Evolutionary conservation across 164 flowering plant genomes (phyloP), one percentile per base, ranked within the genome.

Genomic region (Cinnamomum chago): DNA sequence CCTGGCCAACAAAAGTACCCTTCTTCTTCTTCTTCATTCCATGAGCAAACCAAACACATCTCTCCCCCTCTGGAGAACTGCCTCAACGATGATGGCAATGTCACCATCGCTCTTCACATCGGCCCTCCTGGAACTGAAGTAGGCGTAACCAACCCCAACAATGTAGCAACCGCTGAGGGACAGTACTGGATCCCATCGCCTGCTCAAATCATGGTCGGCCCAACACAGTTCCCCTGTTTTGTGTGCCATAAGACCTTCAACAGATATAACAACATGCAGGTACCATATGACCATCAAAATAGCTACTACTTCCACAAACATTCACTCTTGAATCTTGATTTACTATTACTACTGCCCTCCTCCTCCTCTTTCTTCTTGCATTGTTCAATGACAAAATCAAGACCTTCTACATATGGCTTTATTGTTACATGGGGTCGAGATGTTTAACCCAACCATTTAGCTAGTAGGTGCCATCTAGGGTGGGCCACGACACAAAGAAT

Each of bases 231-330:
- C 75, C 80, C 90, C 72, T 88, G 92, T 82, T 5, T 84, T 27
- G 88, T 88, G 24, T 88, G 92, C 79, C 73, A 68, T 82, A 88
- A 88, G 78, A 87, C 88, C 20, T 87, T 88, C 89, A 88, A 87
- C 71, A 82, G 92, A 5, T 87, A 82, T 78, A 88, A 88, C 82
- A 88, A 88, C 77, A 86, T 88, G 88, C 92, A 87, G 92, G 92
- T 88, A 23, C 4, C 13, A 22, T 51, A 40, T 40, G 47, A 13
- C 20, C 17, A 23, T 13, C 28, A 64, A 13, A 4, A 23, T 64
- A 13, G 17, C 67, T 24, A 23, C 25, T 64, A 13, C 25, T 14
- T 4, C n/a, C 12, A 23, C 33, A 13, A 14, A 64, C 14, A 22
- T 7, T 23, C 28, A 12, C 17, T 64, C 15, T 13, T 23, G 24